phyloP scores from a whole-genome alignment of 192 early-diverging fungal species.

The Rhizophagus sp. region DNA sequence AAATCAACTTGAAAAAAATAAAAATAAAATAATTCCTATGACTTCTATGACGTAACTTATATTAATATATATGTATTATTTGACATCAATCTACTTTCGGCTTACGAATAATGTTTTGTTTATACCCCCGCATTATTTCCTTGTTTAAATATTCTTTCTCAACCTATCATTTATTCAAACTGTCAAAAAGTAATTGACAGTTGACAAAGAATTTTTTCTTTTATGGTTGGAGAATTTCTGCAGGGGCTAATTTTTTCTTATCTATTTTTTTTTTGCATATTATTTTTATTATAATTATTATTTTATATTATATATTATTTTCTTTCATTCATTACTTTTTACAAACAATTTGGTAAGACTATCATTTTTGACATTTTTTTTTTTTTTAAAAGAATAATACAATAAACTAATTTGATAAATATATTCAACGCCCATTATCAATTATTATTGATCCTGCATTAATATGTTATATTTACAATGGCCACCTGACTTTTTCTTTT shows the following conservation, averaged over 20 bases:
- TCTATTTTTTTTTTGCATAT: background rate
- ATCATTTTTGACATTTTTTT: background rate
- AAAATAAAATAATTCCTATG: too few species aligned
- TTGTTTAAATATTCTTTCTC: background rate
- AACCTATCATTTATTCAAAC: background rate
- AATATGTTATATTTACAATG: conserved; percentile 1
- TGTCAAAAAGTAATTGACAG: background rate
- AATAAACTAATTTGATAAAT: background rate
- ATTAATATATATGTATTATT: background rate
- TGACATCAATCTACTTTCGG: background rate
- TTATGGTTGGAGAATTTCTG: background rate
- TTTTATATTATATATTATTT: too few species aligned
- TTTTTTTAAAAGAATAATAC: too few species aligned
- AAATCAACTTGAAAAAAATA: too few species aligned
- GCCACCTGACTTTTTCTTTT: conserved; percentile 18
- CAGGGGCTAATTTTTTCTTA: background rate
- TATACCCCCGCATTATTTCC: background rate
- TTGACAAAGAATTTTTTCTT: background rate
- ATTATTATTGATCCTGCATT: conserved; percentile 7
- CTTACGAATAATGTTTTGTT: background rate
- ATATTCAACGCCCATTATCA: background rate
- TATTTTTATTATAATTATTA: background rate
- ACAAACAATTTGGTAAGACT: background rate
- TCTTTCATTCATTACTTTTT: background rate
- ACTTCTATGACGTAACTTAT: background rate